Percentiles rank a stretch among this genome's conserved stretches.
Conservation (phyloP, 192 early-diverging fungal species). For the Coemansia sp. region DNA sequence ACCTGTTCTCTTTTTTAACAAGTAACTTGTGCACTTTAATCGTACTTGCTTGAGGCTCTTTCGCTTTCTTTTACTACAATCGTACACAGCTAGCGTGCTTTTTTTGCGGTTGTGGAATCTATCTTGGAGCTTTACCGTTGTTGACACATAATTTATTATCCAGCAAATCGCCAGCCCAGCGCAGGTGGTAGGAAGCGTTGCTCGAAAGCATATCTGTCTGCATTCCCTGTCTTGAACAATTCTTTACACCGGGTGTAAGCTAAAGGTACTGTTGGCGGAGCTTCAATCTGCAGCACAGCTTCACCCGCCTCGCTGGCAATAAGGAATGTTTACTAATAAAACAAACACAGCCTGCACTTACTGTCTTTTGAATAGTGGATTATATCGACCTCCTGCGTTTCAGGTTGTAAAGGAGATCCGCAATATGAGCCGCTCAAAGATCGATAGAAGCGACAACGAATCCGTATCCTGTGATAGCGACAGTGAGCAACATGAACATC, state of each 20-base stretch:
- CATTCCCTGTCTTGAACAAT: not conserved
- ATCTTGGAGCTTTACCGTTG: too few species aligned
- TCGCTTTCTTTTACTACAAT: too few species aligned
- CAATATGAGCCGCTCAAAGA: not conserved
- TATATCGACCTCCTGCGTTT: not conserved
- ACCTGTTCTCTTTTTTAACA: not conserved
- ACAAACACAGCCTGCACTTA: not conserved
- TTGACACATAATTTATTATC: too few species aligned
- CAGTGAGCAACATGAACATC: not conserved
- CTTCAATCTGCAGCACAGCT: not conserved
- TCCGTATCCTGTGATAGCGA: not conserved
- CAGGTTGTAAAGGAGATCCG: not conserved
- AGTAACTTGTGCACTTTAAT: too few species aligned
- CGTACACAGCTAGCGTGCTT: too few species aligned
- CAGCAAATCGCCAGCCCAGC: not conserved
- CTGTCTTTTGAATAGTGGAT: not conserved
- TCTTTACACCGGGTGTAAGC: not conserved
- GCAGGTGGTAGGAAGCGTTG: not conserved
- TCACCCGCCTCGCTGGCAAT: too few species aligned
- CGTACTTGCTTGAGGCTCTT: too few species aligned
- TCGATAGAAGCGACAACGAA: not conserved
- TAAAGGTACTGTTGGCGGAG: not conserved
- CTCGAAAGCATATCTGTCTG: not conserved
- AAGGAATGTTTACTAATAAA: not conserved
- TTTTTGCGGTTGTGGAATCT: too few species aligned